Percentiles rank a stretch among this genome's conserved stretches.
Conservation (phyloP, 495 filamentous ascomycete species). For the Aspergillus biplanus region DNA sequence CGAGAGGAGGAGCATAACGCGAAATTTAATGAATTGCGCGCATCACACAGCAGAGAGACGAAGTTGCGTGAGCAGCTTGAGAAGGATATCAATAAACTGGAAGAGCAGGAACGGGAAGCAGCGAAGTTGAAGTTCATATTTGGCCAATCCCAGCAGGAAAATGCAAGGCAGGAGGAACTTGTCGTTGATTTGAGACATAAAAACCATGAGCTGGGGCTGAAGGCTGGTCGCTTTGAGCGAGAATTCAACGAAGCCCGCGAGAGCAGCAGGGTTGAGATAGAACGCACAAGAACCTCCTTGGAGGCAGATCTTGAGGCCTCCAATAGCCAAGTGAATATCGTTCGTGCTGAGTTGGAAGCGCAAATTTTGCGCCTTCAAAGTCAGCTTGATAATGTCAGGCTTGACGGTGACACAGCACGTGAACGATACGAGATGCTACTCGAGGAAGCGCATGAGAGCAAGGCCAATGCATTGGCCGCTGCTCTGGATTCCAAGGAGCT, state of each 20-base stretch:
- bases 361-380: slow-evolving; percentile 67
- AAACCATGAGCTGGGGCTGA: slow-evolving; percentile 63
- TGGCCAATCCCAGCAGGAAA: slow-evolving; percentile 58
- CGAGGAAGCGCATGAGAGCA: slow-evolving; percentile 68
- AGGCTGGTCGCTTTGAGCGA: slow-evolving; percentile 71
- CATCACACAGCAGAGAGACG: slow-evolving; percentile 74
- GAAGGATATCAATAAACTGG: slow-evolving; percentile 73
- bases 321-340: slow-evolving; percentile 79
- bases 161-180: slow-evolving; percentile 64
- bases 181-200: slow-evolving; percentile 68
- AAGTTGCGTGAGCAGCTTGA: slow-evolving; percentile 79
- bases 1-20: slow-evolving; percentile 74
- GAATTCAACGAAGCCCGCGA: slow-evolving; percentile 84
- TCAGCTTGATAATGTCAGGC: slow-evolving; percentile 70
- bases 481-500: slow-evolving; percentile 63
- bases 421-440: slow-evolving; percentile 76
- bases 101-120: slow-evolving; percentile 73
- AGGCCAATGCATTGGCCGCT: slow-evolving; percentile 53
- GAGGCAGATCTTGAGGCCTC: slow-evolving; percentile 79
- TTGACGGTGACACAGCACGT: slow-evolving; percentile 74
- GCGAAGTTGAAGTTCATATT: slow-evolving; percentile 57
- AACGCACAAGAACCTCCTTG: slow-evolving; percentile 75
- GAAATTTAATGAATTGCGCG: slow-evolving; percentile 77
- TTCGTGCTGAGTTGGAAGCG: slow-evolving; percentile 75
- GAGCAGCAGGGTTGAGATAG: slow-evolving; percentile 72